phyloP scores from a whole-genome alignment of 2,329 filamentous ascomycete species.

The Aspergillus piperis region DNA sequence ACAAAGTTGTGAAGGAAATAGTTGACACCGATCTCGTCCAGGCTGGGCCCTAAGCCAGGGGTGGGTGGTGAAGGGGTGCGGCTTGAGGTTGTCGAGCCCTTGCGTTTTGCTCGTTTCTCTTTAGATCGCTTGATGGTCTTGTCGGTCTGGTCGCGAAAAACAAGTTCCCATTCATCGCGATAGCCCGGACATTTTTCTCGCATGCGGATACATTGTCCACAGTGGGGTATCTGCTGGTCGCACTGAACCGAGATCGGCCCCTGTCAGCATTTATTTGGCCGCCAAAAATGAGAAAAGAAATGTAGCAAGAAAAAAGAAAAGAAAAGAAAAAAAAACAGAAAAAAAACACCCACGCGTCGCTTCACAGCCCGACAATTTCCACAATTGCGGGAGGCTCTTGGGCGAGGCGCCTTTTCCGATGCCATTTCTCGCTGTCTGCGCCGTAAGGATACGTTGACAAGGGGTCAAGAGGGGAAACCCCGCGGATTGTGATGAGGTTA shows the following conservation, averaged over 20 bases:
- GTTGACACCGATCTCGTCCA: constrained; percentile 28
- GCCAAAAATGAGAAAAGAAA: background rate
- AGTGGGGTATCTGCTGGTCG: constrained; percentile 24
- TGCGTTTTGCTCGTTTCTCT: constrained; percentile 7
- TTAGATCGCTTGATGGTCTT: constrained; percentile 24
- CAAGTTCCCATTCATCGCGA: constrained; percentile 34
- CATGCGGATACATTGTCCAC: constrained; percentile 29
- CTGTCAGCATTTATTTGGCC: background rate
- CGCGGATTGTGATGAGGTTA: too few species aligned
- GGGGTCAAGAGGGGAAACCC: background rate
- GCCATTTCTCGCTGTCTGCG: constrained; percentile 1
- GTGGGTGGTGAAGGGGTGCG: background rate
- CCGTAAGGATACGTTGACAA: too few species aligned
- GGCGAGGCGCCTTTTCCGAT: background rate
- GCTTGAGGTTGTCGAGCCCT: background rate
- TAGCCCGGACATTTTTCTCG: constrained; percentile 32
- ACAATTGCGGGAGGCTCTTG: constrained; percentile 22
- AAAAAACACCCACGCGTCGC: constrained; percentile 20
- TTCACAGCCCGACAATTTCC: constrained; percentile 25
- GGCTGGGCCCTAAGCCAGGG: constrained; percentile 9
- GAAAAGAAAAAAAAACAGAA: background rate
- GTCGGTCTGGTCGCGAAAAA: constrained; percentile 33
- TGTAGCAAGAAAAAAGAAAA: too few species aligned
- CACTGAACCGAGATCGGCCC: constrained; percentile 18
- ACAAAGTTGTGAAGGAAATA: constrained; percentile 29